A percentile compares a stretch with the other conserved stretches of the same genome.
These are phyloP conservation scores for Ephemerocybe angulata DNA, from an alignment of 768 basidiomycete genomes.

Conservation along the genomic window DNA sequence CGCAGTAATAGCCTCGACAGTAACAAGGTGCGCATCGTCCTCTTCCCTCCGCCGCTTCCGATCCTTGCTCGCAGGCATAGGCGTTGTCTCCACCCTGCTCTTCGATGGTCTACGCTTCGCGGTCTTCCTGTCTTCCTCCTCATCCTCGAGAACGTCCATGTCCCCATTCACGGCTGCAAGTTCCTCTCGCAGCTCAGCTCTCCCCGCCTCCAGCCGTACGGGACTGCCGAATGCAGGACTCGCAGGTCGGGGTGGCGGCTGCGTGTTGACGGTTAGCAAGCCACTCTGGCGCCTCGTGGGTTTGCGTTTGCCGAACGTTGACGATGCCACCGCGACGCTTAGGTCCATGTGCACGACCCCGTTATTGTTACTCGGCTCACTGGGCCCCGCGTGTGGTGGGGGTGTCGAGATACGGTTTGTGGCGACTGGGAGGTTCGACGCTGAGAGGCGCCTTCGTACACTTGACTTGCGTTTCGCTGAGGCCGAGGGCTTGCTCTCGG, in stretches of 20 bases:
- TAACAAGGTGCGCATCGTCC: conserved; percentile 27
- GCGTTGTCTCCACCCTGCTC: not conserved
- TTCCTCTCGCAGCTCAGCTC: conserved; percentile 58
- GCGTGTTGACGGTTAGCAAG: conserved; percentile 44
- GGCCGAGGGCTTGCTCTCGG: conserved; percentile 38
- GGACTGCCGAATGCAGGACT: conserved; percentile 72
- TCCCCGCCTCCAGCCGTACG: conserved; percentile 49
- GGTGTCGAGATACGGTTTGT: too few relatives aligned
- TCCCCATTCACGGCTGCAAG: conserved; percentile 32
- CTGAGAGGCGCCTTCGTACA: conserved; percentile 36
- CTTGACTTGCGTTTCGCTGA: conserved; percentile 42
- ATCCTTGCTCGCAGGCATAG: conserved; percentile 13
- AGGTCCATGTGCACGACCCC: conserved; percentile 23
- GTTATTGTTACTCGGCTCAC: conserved; percentile 13
- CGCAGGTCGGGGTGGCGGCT: conserved; percentile 49
- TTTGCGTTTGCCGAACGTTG: conserved; percentile 29
- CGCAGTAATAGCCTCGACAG: conserved; percentile 37
- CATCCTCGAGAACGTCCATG: conserved; percentile 29
- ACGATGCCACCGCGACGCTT: conserved; percentile 16
- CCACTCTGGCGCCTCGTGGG: conserved; percentile 49
- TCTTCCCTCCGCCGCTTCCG: conserved; percentile 23
- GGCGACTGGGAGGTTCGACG: not conserved
- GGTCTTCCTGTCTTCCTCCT: conserved; percentile 7
- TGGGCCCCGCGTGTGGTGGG: conserved; percentile 15
- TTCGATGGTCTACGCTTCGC: conserved; percentile 6